Evolutionary conservation across 805 yeast species (phyloP), one percentile per base, ranked within the genome.

Genomic region (Soucietia sequanensis): DNA sequence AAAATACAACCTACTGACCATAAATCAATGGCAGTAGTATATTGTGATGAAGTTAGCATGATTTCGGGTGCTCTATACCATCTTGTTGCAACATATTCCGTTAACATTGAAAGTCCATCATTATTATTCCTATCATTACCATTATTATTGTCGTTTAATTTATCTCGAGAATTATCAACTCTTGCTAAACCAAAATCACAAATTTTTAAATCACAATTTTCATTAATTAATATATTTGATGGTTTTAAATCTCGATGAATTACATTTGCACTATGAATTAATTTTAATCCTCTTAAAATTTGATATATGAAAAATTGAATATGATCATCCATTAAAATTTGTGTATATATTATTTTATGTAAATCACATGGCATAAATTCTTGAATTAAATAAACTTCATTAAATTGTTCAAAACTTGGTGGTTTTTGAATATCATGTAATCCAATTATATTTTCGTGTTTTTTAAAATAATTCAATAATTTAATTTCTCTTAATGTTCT

Each of bases 11-110:
- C 93, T 26, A 82, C 80, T 0, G 88, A 79, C 93, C 93, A 84
- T 11, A 84, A 68, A 52, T 84, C 93, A 40, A 84, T 81, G 0
- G 89, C 86, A 6, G 82, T 78, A 2, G 90, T 75, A 45, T 84
- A 84, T 48, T 80, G 81, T 26, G 84, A 80, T 40, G 76, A 71
- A 1, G 86, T 77, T 18, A 84, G 60, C 91, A 84, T 84, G 38
- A 84, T 81, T 55, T 84, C 93, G 0, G 91, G 91, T 0, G 91
- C 91, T 34, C 93, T 63, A 54, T 84, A 84, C 91, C 91, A 84
- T 47, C 93, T 65, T 6, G 93, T 84, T 3, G 91, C 91, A 3
- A 84, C 93, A 46, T 84, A 84, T 52, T 84, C 91, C 0, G 91
- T 84, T 65, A 84, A 65, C 43, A 74, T 73, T 0, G 82, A 55